Conservation (phyloP, 2,329 filamentous ascomycete species). For the Albifimbria verrucaria region DNA sequence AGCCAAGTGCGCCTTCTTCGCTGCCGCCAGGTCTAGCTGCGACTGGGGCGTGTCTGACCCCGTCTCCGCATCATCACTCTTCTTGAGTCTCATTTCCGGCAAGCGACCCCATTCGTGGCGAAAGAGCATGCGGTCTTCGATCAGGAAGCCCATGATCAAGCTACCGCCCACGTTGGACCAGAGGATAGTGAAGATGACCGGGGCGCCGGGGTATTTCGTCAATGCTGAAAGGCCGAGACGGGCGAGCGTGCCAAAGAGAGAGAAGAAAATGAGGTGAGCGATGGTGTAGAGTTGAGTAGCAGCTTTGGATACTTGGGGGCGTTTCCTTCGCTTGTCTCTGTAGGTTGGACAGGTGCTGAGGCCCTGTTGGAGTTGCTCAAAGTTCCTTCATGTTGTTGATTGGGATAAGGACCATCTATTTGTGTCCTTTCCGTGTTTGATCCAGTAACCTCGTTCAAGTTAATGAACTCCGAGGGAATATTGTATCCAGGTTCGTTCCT, state of each 20-base stretch:
- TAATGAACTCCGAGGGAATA: no score
- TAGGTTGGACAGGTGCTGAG: not conserved
- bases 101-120: slow-evolving; percentile 58
- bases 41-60: not conserved
- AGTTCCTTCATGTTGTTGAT: no score
- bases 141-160: slow-evolving; percentile 79
- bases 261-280: slow-evolving; percentile 82
- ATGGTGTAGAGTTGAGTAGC: slow-evolving; percentile 66
- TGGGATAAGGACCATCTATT: no score
- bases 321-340: slow-evolving; percentile 6
- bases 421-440: no score
- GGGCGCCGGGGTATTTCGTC: slow-evolving; percentile 74
- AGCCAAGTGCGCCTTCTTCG: slow-evolving; percentile 56
- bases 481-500: no score
- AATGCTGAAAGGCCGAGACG: slow-evolving; percentile 76
- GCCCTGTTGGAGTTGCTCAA: no score
- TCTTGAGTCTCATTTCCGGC: slow-evolving; percentile 30
- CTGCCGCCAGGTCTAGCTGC: slow-evolving; percentile 35
- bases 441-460: no score
- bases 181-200: slow-evolving; percentile 68
- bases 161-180: slow-evolving; percentile 89
- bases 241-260: slow-evolving; percentile 79
- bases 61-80: slow-evolving; percentile 25
- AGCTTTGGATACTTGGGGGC: slow-evolving; percentile 39
- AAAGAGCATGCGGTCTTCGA: slow-evolving; percentile 76